These are phyloP conservation scores for Arthrobotrys musiformis DNA, from an alignment of 2,329 filamentous ascomycete species.

Conservation along the genomic window DNA sequence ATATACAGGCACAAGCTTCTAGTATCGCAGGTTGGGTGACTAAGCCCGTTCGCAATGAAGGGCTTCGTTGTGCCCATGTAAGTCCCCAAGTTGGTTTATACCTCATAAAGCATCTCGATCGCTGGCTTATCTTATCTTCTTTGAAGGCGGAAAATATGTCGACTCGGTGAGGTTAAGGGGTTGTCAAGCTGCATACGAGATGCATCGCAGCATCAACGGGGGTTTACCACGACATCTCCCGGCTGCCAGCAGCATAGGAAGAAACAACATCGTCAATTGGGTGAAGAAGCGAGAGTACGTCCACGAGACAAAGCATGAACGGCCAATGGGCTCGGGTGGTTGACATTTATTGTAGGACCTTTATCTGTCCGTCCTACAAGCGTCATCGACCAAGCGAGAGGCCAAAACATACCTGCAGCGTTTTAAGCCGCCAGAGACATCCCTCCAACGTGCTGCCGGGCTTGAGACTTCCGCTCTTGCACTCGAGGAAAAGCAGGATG, in stretches of 20 bases:
- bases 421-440: slow-evolving; percentile 69
- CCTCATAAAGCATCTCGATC: background rate
- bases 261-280: slow-evolving; percentile 35
- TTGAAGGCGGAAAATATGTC: slow-evolving; percentile 37
- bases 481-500: slow-evolving; percentile 60
- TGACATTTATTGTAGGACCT: slow-evolving; percentile 72
- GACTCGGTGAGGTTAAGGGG: slow-evolving; percentile 28
- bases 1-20: background rate
- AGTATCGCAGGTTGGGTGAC: slow-evolving; percentile 16
- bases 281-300: slow-evolving; percentile 51
- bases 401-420: slow-evolving; percentile 90
- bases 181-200: slow-evolving; percentile 11
- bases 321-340: background rate
- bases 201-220: slow-evolving; percentile 28
- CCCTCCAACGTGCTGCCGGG: background rate
- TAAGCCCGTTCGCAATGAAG: slow-evolving; percentile 39
- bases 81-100: slow-evolving; percentile 4
- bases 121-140: background rate
- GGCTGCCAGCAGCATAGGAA: slow-evolving; percentile 18
- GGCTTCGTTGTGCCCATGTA: slow-evolving; percentile 47
- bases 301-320: background rate
- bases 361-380: slow-evolving; percentile 84
- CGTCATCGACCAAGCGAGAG: slow-evolving; percentile 90
- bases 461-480: slow-evolving; percentile 37
- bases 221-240: slow-evolving; percentile 17